Percentiles rank a stretch among this genome's conserved stretches.
Evolutionary conservation across 805 yeast genomes (phyloP).

Genomic region (Ascoidea asiatica): DNA sequence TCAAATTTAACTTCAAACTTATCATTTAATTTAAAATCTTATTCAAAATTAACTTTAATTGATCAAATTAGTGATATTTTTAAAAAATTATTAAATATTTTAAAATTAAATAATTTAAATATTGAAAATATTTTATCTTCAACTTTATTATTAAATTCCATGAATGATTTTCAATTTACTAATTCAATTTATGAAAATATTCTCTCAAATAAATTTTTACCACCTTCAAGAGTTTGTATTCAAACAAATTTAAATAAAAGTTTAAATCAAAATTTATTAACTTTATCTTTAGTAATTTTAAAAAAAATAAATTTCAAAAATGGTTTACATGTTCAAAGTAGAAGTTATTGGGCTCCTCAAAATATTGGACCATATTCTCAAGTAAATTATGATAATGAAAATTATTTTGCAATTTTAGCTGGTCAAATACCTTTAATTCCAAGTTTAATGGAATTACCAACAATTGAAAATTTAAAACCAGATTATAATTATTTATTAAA

Average conservation of each 20-base stretch:
- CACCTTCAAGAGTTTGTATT: conserved; percentile 85
- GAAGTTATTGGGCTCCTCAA: conserved; percentile 97
- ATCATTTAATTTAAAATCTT: no score
- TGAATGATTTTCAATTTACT: conserved; percentile 48
- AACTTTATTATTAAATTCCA: conserved; percentile 46
- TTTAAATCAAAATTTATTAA: conserved; percentile 26
- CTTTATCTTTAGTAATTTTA: conserved; percentile 47
- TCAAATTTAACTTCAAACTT: conserved; percentile 28
- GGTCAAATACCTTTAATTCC: conserved; percentile 91
- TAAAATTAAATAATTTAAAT: conserved; percentile 19
- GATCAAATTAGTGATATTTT: conserved; percentile 40
- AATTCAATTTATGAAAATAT: conserved; percentile 45
- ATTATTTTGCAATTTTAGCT: conserved; percentile 48
- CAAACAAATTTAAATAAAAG: conserved; percentile 36
- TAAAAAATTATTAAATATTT: conserved; percentile 21
- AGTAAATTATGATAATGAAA: conserved; percentile 37
- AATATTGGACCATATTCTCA: conserved; percentile 98
- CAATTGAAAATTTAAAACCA: background rate
- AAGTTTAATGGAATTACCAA: conserved; percentile 38
- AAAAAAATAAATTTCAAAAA: conserved; percentile 21
- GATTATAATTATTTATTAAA: no score
- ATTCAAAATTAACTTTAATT: conserved; percentile 19
- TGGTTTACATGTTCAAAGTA: conserved; percentile 84
- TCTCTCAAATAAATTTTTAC: conserved; percentile 49
- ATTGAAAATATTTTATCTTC: conserved; percentile 43